phyloP scores from a whole-genome alignment of 768 basidiomycete genomes.

The Trametopsis cervina region DNA sequence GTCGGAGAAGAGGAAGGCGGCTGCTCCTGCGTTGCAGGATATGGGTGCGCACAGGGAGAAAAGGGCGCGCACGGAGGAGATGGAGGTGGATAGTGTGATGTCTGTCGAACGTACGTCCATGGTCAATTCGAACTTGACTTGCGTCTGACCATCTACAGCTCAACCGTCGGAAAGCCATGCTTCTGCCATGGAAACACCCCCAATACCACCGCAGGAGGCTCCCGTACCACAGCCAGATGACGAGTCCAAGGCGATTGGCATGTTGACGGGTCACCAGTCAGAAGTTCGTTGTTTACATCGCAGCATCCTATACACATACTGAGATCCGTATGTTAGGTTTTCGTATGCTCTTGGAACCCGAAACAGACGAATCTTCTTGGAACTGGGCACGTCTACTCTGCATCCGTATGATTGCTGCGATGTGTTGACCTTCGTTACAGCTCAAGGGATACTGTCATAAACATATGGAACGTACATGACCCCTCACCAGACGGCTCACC shows the following conservation, averaged over 20 bases:
- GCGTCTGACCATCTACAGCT: constrained; percentile 3
- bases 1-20: constrained; percentile 20
- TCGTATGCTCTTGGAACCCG: constrained; percentile 78
- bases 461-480: constrained; percentile 52
- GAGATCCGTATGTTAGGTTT: constrained; percentile 49
- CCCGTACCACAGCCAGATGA: not conserved
- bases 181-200: not conserved
- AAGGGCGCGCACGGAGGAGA: constrained; percentile 39
- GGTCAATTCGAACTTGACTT: constrained; percentile 1
- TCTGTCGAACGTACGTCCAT: constrained; percentile 26
- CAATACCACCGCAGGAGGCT: too few relatives aligned
- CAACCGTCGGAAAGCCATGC: constrained; percentile 3
- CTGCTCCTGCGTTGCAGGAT: constrained; percentile 10
- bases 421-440: constrained; percentile 18
- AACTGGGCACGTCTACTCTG: constrained; percentile 53
- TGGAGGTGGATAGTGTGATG: constrained; percentile 30
- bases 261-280: constrained; percentile 11
- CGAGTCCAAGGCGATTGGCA: constrained; percentile 3
- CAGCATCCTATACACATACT: not conserved
- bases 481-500: constrained; percentile 15
- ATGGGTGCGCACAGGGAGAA: constrained; percentile 55
- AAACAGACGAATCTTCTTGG: constrained; percentile 50
- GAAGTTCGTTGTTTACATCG: constrained; percentile 11
- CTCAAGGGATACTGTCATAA: constrained; percentile 70
- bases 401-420: not conserved